Conservation (phyloP, 2,329 filamentous ascomycete species). For the Epichloe sp. region DNA sequence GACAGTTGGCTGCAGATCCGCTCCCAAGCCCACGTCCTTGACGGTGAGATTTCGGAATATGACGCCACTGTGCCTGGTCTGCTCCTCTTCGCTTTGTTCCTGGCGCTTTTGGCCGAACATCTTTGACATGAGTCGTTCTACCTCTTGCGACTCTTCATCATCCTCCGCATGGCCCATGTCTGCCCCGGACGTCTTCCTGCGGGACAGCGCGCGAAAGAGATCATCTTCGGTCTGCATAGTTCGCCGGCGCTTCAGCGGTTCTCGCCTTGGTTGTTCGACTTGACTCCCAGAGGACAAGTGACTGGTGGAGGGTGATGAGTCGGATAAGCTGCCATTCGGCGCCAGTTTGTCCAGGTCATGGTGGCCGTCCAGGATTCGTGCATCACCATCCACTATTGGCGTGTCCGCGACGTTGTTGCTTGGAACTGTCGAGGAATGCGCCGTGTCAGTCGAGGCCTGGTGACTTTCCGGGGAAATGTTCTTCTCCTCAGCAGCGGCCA, state of each 20-base stretch:
- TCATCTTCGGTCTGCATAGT: slow-evolving; percentile 33
- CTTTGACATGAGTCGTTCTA: slow-evolving; percentile 50
- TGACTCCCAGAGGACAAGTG: neutral
- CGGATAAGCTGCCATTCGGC: neutral
- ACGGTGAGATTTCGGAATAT: slow-evolving; percentile 59
- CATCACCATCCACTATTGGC: neutral
- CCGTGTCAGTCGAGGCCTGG: neutral
- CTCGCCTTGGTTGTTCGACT: slow-evolving; percentile 1
- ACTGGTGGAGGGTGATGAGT: neutral
- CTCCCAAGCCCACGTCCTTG: slow-evolving; percentile 54
- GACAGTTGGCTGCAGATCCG: slow-evolving; percentile 38
- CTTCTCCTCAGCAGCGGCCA: neutral
- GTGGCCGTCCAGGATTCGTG: neutral
- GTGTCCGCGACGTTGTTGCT: neutral
- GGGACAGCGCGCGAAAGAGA: slow-evolving; percentile 34
- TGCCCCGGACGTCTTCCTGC: slow-evolving; percentile 29
- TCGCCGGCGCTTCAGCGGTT: slow-evolving; percentile 11
- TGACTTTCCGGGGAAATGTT: neutral
- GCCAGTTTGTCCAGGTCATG: neutral
- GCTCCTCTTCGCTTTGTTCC: slow-evolving; percentile 53
- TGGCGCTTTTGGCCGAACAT: slow-evolving; percentile 58
- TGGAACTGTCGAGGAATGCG: neutral
- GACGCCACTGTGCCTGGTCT: slow-evolving; percentile 56
- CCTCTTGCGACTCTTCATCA: slow-evolving; percentile 33
- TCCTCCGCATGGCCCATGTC: slow-evolving; percentile 19